A percentile compares a stretch with the other conserved stretches of the same genome.
Evolutionary conservation across 75 land plant species (phyloP).

Genomic region (Sequoia sempervirens): DNA sequence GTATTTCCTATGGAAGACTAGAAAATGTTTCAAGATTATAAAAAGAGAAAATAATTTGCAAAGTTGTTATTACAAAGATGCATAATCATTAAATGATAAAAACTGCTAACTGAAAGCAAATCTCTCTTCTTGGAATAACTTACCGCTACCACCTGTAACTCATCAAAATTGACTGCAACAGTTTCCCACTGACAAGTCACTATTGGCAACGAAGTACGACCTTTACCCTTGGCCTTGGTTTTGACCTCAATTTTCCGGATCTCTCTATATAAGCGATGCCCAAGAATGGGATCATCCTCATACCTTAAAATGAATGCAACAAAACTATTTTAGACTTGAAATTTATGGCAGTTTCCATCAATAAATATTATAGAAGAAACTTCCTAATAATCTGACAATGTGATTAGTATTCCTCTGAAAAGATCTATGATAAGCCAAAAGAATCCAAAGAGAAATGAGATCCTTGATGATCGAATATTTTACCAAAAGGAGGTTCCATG

Average conservation of each 20-base stretch:
- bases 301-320: slow-evolving; percentile 43
- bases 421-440: background rate
- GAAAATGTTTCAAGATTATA: background rate
- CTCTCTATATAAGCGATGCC: slow-evolving; percentile 88
- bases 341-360: background rate
- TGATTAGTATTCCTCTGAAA: background rate
- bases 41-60: background rate
- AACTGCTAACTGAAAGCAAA: background rate
- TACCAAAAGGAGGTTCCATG: slow-evolving; percentile 88
- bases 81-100: background rate
- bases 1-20: background rate
- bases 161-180: slow-evolving; percentile 91
- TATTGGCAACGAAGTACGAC: slow-evolving; percentile 32
- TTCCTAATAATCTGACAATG: background rate
- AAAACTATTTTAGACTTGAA: background rate
- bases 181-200: slow-evolving; percentile 83
- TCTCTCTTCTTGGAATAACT: slow-evolving; percentile 11
- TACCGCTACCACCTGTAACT: slow-evolving; percentile 87
- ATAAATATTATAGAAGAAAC: background rate
- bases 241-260: slow-evolving; percentile 54
- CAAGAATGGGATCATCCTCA: slow-evolving; percentile 80
- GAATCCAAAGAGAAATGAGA: background rate
- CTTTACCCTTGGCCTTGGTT: slow-evolving; percentile 52
- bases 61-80: background rate
- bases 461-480: background rate